A percentile compares a stretch with the other conserved stretches of the same genome.
These are phyloP conservation scores for Gossypium sturtianum DNA, from an alignment of 345 rosid species.

Conservation along the genomic window DNA sequence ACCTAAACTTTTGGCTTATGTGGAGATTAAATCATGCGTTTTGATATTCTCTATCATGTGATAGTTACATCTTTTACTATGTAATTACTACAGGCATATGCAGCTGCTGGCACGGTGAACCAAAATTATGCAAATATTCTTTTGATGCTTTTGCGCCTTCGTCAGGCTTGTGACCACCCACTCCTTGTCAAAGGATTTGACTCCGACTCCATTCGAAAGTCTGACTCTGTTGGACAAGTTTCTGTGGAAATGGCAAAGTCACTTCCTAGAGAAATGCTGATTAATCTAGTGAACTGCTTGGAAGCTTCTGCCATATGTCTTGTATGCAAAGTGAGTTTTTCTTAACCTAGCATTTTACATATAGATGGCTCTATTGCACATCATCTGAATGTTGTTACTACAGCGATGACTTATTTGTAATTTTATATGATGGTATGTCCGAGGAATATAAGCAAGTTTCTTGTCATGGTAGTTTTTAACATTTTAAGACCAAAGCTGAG, in stretches of 20 bases:
- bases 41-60: background rate
- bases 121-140: constrained; percentile 97
- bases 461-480: background rate
- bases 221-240: constrained; percentile 56
- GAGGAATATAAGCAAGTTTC: background rate
- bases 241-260: constrained; percentile 63
- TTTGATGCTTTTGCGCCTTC: constrained; percentile 90
- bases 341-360: background rate
- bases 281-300: constrained; percentile 42
- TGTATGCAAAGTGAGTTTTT: constrained; percentile 60
- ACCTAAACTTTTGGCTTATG: background rate
- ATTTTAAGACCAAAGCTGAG: constrained; percentile 1
- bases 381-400: background rate
- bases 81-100: constrained; percentile 59
- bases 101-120: constrained; percentile 85
- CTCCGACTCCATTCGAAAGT: constrained; percentile 52
- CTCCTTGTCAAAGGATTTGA: constrained; percentile 56
- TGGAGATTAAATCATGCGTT: constrained; percentile 9
- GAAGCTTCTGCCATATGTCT: constrained; percentile 56
- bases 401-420: background rate
- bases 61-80: constrained; percentile 11
- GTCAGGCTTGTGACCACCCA: constrained; percentile 98
- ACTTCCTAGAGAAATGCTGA: constrained; percentile 48
- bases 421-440: background rate
- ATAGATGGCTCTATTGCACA: background rate